A percentile compares a stretch with the other conserved stretches of the same genome.
Evolutionary conservation across 2,329 filamentous ascomycete genomes (phyloP).

Genomic region (Didymella sp.): DNA sequence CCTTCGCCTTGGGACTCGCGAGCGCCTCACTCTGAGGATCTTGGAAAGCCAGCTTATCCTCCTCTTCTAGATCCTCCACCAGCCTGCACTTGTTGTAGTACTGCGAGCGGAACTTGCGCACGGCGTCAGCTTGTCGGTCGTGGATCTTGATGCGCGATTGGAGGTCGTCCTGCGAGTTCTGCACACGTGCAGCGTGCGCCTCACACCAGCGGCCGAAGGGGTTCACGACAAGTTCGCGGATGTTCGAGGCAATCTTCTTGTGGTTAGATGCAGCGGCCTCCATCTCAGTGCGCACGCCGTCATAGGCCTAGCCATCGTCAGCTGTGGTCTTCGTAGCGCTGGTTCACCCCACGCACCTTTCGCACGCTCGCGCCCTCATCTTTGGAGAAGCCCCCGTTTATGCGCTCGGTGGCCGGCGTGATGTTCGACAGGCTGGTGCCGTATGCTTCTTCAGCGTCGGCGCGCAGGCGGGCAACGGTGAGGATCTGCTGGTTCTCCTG

Average conservation of each 20-base stretch:
- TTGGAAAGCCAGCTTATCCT: conserved; percentile 97
- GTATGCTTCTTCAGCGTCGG: conserved; percentile 93
- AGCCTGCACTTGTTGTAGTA: conserved; percentile 99
- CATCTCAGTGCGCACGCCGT: conserved; percentile 92
- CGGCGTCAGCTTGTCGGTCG: conserved; percentile 86
- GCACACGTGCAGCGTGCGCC: conserved; percentile 86
- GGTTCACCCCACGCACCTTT: conserved; percentile 69
- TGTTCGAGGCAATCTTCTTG: conserved; percentile 94
- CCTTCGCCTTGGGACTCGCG: conserved; percentile 63
- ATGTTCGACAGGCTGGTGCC: conserved; percentile 82
- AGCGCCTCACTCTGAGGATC: conserved; percentile 67
- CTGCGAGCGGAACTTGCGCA: conserved; percentile 91
- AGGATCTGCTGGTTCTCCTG: conserved; percentile 94
- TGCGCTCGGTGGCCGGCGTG: conserved; percentile 78
- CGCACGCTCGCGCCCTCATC: conserved; percentile 96
- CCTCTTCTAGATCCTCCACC: conserved; percentile 95
- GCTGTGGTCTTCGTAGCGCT: not conserved
- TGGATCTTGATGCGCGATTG: conserved; percentile 90
- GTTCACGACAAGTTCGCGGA: conserved; percentile 91
- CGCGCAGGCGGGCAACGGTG: conserved; percentile 89
- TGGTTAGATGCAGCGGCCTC: conserved; percentile 87
- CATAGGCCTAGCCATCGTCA: conserved; percentile 75
- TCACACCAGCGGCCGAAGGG: conserved; percentile 97
- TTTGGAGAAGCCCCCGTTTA: conserved; percentile 81
- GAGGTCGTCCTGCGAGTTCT: conserved; percentile 93